Evolutionary conservation across 2,329 filamentous ascomycete genomes (phyloP).

Genomic region (Epichloe glyceriae): DNA sequence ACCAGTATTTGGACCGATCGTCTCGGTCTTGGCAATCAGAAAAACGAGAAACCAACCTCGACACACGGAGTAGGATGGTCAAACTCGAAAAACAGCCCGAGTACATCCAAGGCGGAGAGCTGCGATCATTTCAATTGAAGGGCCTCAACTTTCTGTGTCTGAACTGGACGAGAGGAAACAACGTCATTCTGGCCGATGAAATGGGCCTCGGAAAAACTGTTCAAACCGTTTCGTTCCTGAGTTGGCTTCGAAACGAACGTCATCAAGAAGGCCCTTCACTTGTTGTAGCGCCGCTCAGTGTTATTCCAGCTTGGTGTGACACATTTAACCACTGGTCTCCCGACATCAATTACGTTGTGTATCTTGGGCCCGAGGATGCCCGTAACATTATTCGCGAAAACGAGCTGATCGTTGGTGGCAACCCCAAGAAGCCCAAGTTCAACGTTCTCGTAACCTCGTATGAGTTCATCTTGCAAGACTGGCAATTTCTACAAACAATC

Average conservation of each 20-base stretch:
- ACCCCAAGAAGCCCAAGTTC: conserved; percentile 83
- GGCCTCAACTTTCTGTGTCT: conserved; percentile 92
- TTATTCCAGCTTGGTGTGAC: conserved; percentile 95
- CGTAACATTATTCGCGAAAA: conserved; percentile 81
- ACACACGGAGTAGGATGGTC: conserved; percentile 60
- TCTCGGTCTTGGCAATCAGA: conserved; percentile 72
- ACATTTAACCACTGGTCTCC: conserved; percentile 96
- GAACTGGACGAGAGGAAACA: conserved; percentile 89
- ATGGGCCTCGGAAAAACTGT: conserved; percentile 99
- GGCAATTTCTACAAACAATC: conserved; percentile 71
- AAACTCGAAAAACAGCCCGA: conserved; percentile 69
- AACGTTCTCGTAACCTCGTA: conserved; percentile 97
- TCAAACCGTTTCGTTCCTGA: conserved; percentile 92
- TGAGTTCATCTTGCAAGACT: conserved; percentile 84
- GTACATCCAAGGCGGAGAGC: conserved; percentile 72
- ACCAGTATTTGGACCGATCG: conserved; percentile 76
- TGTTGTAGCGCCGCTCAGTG: conserved; percentile 92
- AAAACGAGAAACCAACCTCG: conserved; percentile 58
- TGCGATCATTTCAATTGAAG: conserved; percentile 86
- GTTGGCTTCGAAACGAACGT: conserved; percentile 86
- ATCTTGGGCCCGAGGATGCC: conserved; percentile 78
- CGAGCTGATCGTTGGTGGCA: conserved; percentile 76
- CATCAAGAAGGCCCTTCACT: conserved; percentile 89
- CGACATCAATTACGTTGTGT: conserved; percentile 93
- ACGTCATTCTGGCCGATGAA: conserved; percentile 94